Evolutionary conservation across 441 rosid species (phyloP).

Genomic region (Gossypium gossypioides): DNA sequence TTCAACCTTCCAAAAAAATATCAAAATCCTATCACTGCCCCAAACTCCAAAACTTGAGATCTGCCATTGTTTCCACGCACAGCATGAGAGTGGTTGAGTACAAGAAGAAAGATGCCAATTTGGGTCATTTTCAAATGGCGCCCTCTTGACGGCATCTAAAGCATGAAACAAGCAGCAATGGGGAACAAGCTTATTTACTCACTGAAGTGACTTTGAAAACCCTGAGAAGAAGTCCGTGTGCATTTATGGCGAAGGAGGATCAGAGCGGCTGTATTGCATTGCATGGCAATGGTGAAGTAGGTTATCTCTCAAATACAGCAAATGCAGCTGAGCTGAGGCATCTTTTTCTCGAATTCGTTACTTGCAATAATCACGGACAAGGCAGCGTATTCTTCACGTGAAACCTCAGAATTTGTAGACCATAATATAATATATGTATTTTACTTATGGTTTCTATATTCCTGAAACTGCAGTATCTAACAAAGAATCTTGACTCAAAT

Average conservation of each 20-base stretch:
- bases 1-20: background rate
- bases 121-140: slow-evolving; percentile 1
- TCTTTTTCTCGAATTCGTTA: slow-evolving; percentile 36
- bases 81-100: background rate
- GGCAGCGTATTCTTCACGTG: slow-evolving; percentile 43
- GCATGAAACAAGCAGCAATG: background rate
- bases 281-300: slow-evolving; percentile 12
- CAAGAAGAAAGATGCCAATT: background rate
- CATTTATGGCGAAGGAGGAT: slow-evolving; percentile 9
- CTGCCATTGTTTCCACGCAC: slow-evolving; percentile 9
- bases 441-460: slow-evolving; percentile 17
- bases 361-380: slow-evolving; percentile 46
- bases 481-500: background rate
- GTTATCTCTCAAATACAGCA: slow-evolving; percentile 10
- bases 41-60: slow-evolving; percentile 15
- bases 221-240: background rate
- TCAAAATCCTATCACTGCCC: background rate
- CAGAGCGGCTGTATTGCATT: background rate
- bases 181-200: background rate
- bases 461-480: slow-evolving; percentile 16
- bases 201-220: background rate
- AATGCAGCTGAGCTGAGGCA: slow-evolving; percentile 4
- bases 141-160: background rate
- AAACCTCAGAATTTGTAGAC: slow-evolving; percentile 36
- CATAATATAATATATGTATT: background rate